Evolutionary conservation across 106 monocot genomes (phyloP).

Genomic region (Apostasia shenzhenica): DNA sequence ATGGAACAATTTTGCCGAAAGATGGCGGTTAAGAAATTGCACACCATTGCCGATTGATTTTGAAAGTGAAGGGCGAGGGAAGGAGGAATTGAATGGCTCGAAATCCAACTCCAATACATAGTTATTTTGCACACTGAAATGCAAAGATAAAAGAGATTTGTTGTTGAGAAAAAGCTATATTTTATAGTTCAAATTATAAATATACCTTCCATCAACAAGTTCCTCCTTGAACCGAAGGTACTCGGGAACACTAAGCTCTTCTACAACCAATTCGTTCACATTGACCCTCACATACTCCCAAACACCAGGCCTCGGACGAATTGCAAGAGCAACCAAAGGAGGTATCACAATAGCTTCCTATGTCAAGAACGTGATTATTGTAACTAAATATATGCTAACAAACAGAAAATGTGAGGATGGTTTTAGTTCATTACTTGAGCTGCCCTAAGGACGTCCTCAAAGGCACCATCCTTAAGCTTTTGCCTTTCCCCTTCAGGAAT

Average conservation of each 20-base stretch:
- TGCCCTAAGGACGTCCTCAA: constrained; percentile 8
- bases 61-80: constrained; percentile 12
- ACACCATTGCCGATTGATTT: constrained; percentile 15
- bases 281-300: constrained; percentile 82
- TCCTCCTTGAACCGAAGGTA: constrained; percentile 92
- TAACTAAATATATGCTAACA: not conserved
- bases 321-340: constrained; percentile 78
- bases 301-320: constrained; percentile 81
- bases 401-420: not conserved
- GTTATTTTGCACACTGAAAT: not conserved
- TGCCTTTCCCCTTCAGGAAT: constrained; percentile 10
- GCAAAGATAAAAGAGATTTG: not conserved
- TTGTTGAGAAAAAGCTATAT: not conserved
- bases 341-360: constrained; percentile 85
- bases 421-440: not conserved
- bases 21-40: constrained; percentile 17
- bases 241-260: constrained; percentile 55
- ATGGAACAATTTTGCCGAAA: constrained; percentile 17
- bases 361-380: constrained; percentile 6
- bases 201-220: constrained; percentile 62
- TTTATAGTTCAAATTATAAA: not conserved
- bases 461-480: constrained; percentile 9
- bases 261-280: constrained; percentile 52
- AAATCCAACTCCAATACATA: constrained; percentile 16
- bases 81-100: constrained; percentile 20